Base-by-base conservation (phyloP, 176 grass and related monocot species). In the Oryza australiensis region DNA sequence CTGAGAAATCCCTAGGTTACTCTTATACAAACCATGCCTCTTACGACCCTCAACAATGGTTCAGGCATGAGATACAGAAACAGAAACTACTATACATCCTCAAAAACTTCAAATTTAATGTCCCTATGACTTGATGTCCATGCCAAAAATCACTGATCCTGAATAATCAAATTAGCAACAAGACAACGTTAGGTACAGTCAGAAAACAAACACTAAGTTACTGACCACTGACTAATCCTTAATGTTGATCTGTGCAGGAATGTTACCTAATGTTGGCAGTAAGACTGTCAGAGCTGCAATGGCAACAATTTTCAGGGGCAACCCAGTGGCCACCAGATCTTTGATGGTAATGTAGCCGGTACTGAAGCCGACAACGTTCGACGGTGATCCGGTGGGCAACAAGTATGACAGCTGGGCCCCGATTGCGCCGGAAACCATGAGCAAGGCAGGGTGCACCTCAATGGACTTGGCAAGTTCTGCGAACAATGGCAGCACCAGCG, bases 211-310 rank as follows among this genome's bases (percentile, higher is more conserved):
- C 24, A 34, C 1, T 35, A 68, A 49, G 28, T 63, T 60, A 64
- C 32, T 55, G 60, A 55, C 9, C 20, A 73, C 23, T 32, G 26
- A 68, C 20, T 68, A 60, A 59, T 45, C 28, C 1, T 73, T 30
- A 26, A 80, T 11, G 0, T 0, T 84, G 62, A 68, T 69, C 26
- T 27, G 12, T 70, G 70, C 70, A 89, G 35, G 57, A 41, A 24
- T 38, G 16, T 84, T 83, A 97, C 92, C 95, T 94, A 97, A 66
- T 46, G 84, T 90, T 22, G 94, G 94, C 68, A 97, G 84, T 75
- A 97, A 68, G 12, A 91, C 12, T 12, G 91, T 83, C 5, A 94
- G 62, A 28, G 77, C 62, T 65, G 81, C 82, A 9, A 94, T 46
- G 22, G 77, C 89, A 8, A 77, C 91, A 23, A 94, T 8, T 79